Base-by-base conservation (phyloP, 1,284 basidiomycete genomes). In the Bondarzewia mesenterica region DNA sequence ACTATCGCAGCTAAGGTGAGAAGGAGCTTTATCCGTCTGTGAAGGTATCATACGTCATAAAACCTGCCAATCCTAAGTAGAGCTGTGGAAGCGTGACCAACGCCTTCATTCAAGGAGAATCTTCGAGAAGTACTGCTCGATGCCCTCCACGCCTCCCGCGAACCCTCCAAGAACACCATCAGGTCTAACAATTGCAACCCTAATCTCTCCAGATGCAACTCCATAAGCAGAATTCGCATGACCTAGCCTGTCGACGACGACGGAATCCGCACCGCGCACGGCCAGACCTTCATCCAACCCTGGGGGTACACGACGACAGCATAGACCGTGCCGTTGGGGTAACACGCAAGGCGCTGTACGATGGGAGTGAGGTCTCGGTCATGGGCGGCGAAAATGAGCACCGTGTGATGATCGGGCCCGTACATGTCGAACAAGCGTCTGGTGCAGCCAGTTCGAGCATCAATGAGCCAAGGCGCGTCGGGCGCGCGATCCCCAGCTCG, bases 401-500 rank as follows among this genome's bases (percentile, higher is more conserved):
- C 23, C 15, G 52, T 51, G 23, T 53, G 52, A n/a, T 45, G 29
- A 7, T 46, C 20, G 8, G 44, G 29, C 20, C 20, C 26, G 23
- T 51, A 51, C 12, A 53, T 38, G 21, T 44, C 25, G 46, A 53
- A 53, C 4, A 53, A 27, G 23, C 26, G 20, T 8, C 12, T 36
- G 12, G n/a, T 23, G 22, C 8, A 25, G 8, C n/a, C 23, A 12
- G 20, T 37, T n/a, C 35, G 15, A 20, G 47, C 5, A 16, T 38
- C 25, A 15, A 37, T 10, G 5, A 58, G 44, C 16, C 27, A 40
- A 5, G 54, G 46, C 7, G 57, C 55, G 22, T 58, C 55, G n/a
- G 52, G 55, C 14, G 57, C 57, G 8, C 55, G 50, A 32, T 57
- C 57, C 5, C 57, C 57, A 8, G 54, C 47, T n/a, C 20, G 47